Base-by-base conservation (phyloP, 441 rosid genomes). In the Erysimum cheiri region DNA sequence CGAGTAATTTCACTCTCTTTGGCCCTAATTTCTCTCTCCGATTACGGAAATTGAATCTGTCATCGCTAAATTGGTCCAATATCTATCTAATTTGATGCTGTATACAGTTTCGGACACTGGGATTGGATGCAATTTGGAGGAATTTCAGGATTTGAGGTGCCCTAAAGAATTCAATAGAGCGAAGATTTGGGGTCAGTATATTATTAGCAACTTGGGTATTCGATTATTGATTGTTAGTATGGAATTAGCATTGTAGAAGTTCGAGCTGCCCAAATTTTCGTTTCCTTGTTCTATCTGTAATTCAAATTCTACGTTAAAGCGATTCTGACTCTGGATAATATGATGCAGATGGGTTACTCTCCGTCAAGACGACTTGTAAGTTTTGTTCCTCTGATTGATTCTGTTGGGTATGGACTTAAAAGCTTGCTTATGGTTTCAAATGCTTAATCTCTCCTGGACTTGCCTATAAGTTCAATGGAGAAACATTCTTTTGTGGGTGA, bases 321-420 rank as follows among this genome's bases (percentile, higher is more conserved):
- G 17, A 63, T 59, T 47, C 65, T 69, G 52, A 68, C 0, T 61
- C 1, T 61, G 22, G 44, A 3, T 22, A 9, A 77, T 83, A 55
- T 80, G 74, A 44, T 78, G 85, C 91, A 93, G 98, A 93, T 90
- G 97, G 90, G 41, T 37, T 81, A 73, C 89, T 93, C 70, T 78
- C 86, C 39, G 77, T 89, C 77, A 84, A 64, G 77, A 91, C 96
- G n/a, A 93, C 98, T 35, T 71, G 97, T 93, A 74, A 77, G 86
- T 81, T 80, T 63, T 2, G 7, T 53, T 17, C 19, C 10, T 58
- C 59, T 19, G 19, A 35, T 10, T 40, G 9, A 37, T 33, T 5
- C 9, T 26, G 31, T 31, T 32, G 9, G 6, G 3, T 33, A 31
- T 29, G 9, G 3, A 39, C n/a, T 15, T 1, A 1, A 17, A 59